phyloP scores from a whole-genome alignment of 495 filamentous ascomycete genomes.

The Aspergillus nidulans region DNA sequence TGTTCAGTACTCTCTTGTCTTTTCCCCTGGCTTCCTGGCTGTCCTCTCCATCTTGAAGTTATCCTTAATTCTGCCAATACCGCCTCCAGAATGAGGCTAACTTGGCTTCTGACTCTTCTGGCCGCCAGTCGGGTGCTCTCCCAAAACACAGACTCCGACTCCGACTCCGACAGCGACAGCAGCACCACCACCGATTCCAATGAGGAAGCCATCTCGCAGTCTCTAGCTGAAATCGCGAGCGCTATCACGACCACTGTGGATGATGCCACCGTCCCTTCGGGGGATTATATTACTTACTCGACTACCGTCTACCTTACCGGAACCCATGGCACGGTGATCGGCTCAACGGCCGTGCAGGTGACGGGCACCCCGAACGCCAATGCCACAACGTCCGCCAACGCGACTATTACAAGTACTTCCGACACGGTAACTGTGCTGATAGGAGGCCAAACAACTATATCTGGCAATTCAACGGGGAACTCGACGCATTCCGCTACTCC shows the following conservation, averaged over 20 bases:
- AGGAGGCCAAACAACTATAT: conserved; percentile 30
- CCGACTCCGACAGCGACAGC: not conserved
- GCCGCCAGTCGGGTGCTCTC: conserved; percentile 4
- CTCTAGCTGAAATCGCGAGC: conserved; percentile 22
- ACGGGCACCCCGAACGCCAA: conserved; percentile 18
- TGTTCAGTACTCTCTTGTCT: not conserved
- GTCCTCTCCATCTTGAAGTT: not conserved
- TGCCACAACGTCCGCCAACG: conserved; percentile 25
- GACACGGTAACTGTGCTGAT: conserved; percentile 37
- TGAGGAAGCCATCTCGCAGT: conserved; percentile 1
- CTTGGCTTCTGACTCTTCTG: conserved; percentile 17
- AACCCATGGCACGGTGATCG: conserved; percentile 19
- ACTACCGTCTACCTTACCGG: conserved; percentile 32
- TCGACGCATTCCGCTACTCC: conserved; percentile 32
- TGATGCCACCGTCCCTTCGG: conserved; percentile 25
- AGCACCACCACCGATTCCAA: conserved; percentile 5
- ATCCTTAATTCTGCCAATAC: not conserved
- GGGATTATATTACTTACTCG: conserved; percentile 35
- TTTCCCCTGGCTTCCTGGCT: not conserved
- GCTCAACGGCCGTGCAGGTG: conserved; percentile 17
- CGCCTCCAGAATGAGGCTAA: conserved; percentile 7
- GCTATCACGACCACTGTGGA: conserved; percentile 17
- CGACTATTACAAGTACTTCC: conserved; percentile 30
- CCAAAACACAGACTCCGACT: not conserved
- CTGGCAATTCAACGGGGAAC: conserved; percentile 44